Conservation (phyloP, 352 stramenopile species). For the Lagenidium giganteum region DNA sequence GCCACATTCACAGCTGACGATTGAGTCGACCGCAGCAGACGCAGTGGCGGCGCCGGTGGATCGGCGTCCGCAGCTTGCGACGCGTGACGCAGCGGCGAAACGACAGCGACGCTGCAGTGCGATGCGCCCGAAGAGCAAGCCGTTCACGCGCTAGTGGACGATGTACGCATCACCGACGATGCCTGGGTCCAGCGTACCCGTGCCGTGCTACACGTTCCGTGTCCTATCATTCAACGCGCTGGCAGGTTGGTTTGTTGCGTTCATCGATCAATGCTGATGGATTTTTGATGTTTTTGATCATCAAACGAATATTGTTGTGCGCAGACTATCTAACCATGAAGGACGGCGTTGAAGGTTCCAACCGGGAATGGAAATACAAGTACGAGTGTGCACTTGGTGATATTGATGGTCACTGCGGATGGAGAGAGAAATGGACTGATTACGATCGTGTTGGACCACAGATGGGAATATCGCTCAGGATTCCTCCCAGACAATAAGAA, state of each 20-base stretch:
- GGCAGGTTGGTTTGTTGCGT: conserved; percentile 42
- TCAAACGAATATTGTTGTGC: too few species aligned
- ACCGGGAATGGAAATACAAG: conserved; percentile 33
- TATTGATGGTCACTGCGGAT: neutral
- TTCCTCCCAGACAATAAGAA: too few species aligned
- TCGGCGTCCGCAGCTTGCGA: neutral
- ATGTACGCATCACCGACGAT: conserved; percentile 33
- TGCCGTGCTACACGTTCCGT: conserved; percentile 38
- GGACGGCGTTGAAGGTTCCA: conserved; percentile 10
- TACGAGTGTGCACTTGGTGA: conserved; percentile 2
- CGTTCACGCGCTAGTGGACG: conserved; percentile 36
- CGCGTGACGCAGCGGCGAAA: too few species aligned
- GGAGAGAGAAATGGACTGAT: too few species aligned
- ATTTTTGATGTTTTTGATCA: too few species aligned
- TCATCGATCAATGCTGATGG: neutral
- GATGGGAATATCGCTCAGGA: conserved; percentile 40
- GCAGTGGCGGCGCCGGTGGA: too few species aligned
- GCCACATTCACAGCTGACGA: too few species aligned
- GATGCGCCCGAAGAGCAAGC: neutral
- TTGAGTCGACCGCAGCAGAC: too few species aligned
- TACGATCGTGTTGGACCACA: conserved; percentile 5
- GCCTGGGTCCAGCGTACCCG: conserved; percentile 11
- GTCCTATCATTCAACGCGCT: conserved; percentile 74
- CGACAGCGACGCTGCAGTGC: too few species aligned
- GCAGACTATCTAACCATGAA: conserved; percentile 39